Percentiles rank a stretch among this genome's conserved stretches.
phyloP scores from a whole-genome alignment of 148 eudicot species.

The Rheum nobile region DNA sequence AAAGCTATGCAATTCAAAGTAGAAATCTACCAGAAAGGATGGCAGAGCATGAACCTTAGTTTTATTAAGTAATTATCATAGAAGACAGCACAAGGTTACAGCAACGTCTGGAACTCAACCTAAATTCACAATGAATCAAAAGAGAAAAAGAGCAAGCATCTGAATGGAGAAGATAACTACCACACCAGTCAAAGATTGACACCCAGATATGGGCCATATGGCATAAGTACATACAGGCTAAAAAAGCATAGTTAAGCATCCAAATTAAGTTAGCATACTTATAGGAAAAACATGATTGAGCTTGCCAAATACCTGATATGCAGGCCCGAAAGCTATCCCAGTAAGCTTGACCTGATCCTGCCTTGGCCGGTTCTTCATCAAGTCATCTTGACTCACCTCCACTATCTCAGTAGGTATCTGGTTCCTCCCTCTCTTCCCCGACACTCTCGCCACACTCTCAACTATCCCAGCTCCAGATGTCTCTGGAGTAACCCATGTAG shows the following conservation, averaged over 20 bases:
- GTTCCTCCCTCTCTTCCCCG: slow-evolving; percentile 69
- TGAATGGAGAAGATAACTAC: neutral
- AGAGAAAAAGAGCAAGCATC: neutral
- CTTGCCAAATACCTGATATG: slow-evolving; percentile 54
- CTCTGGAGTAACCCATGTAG: slow-evolving; percentile 17
- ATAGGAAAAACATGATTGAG: neutral
- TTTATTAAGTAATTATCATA: neutral
- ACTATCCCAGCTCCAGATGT: slow-evolving; percentile 6
- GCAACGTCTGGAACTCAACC: neutral
- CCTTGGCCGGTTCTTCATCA: slow-evolving; percentile 81
- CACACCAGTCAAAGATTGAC: neutral
- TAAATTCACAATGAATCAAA: neutral
- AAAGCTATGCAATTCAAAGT: neutral
- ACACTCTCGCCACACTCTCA: slow-evolving; percentile 29
- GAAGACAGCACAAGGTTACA: neutral
- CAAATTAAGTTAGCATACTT: neutral
- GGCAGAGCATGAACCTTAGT: neutral
- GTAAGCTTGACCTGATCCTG: slow-evolving; percentile 66
- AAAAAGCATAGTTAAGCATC: neutral
- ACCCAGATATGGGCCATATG: neutral
- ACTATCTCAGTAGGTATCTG: slow-evolving; percentile 46
- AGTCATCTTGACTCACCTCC: slow-evolving; percentile 93
- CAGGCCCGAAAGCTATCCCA: slow-evolving; percentile 83
- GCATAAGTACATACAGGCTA: neutral
- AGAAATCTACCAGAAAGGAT: neutral